Evolutionary conservation across 108 stramenopile species (phyloP), one percentile per base, ranked within the genome.

Genomic region (Cyclotella kingstonii): DNA sequence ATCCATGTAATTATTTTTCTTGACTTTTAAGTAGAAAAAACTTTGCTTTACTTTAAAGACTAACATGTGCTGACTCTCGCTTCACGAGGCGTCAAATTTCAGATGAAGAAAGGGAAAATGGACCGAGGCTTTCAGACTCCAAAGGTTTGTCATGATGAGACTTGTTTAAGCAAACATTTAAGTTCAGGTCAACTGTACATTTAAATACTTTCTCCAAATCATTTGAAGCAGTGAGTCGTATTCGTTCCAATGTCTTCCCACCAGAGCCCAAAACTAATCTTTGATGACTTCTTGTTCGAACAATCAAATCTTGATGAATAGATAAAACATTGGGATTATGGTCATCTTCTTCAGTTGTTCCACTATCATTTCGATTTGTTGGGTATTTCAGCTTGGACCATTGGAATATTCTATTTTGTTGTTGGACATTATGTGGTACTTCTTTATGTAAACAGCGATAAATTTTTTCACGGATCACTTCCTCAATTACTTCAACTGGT

Each of bases 401-500:
- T 42, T 54, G 63, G 66, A 76, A 71, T 54, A 71, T 22, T 31
- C 68, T 64, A 72, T 82, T 84, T 44, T 66, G 55, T 60, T 86
- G 84, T 26, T 44, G 21, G 21, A 83, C 72, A 33, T 46, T 30
- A 78, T 93, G 83, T 3, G 89, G 89, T 0, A 90, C 77, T 70
- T 95, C 93, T 22, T 73, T 70, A 74, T 96, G 92, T 59, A 91
- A 68, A 66, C 84, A 78, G 53, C 88, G 64, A 63, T 91, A 94
- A 19, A 94, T 73, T 45, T 91, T 90, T 68, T 96, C 95, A n/a
- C 90, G 82, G 42, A 96, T 69, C 15, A 96, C 67, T 49, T 96
- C 91, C 72, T 91, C 82, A 15, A 93, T 76, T 18, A 83, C 86
- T 53, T 87, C 86, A 15, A 65, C 15, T 8, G 60, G 53, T 22